Evolutionary conservation across 78 protist species (phyloP).

Genomic region (Dictyostelium brefeldianum): DNA sequence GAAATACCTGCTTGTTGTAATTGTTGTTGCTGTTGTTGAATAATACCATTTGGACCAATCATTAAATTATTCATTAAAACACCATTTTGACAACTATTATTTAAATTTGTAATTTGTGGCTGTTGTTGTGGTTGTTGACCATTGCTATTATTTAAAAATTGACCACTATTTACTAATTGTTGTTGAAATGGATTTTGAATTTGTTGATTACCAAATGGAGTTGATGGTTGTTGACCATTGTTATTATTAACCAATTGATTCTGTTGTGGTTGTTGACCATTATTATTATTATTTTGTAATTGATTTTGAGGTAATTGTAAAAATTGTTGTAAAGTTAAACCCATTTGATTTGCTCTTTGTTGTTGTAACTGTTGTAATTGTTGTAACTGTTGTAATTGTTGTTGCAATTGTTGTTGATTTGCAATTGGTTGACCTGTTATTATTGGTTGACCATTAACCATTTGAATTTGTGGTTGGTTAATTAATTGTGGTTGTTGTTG

Average conservation of each 20-base stretch:
- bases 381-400: neutral
- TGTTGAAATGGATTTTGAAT: slow-evolving; percentile 6
- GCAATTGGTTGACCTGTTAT: no score
- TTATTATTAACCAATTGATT: neutral
- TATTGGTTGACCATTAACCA: no score
- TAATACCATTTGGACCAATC: neutral
- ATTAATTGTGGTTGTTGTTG: neutral
- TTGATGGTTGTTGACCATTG: neutral
- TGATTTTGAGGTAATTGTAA: neutral
- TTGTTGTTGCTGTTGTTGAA: neutral
- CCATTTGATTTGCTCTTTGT: neutral
- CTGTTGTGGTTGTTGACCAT: neutral
- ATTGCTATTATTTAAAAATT: neutral
- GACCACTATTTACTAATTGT: slow-evolving; percentile 2
- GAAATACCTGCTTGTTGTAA: no score
- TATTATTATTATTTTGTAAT: neutral
- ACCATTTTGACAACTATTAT: neutral
- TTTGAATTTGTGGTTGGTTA: no score
- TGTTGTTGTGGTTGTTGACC: neutral
- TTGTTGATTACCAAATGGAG: slow-evolving; percentile 5
- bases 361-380: neutral
- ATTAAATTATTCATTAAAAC: neutral
- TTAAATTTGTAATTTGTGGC: neutral
- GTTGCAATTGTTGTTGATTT: neutral
- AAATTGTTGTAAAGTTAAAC: neutral